Evolutionary conservation across 371 early-diverging fungal species (phyloP), one percentile per base, ranked within the genome.

Genomic region (Mycotypha africana): DNA sequence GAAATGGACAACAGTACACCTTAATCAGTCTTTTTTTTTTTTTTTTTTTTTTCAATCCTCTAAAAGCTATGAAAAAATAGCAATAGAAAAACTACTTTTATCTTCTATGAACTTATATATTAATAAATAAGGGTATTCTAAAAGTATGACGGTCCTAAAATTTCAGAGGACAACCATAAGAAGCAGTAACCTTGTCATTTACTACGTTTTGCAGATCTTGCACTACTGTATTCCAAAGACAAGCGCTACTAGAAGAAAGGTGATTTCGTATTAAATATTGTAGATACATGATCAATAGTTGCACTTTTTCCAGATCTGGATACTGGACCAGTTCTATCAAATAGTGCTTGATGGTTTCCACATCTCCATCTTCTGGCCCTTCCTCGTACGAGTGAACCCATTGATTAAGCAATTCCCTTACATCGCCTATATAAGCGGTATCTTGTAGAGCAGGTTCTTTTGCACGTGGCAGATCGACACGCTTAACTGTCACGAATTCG

Each of bases 361-460:
- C 61, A 38, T 73, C 74, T 50, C 69, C 65, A 12, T 48, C 40
- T 25, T 73, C 74, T 16, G 74, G 74, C n/a, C n/a, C n/a, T n/a
- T n/a, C n/a, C n/a, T n/a, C n/a, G n/a, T n/a, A n/a, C n/a, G n/a
- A n/a, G n/a, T n/a, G n/a, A n/a, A 64, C 45, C 74, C 74, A 74
- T 32, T 60, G 32, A 0, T 21, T 38, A 15, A 74, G 28, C 15
- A 62, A 19, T 2, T 11, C 43, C 1, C 70, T 58, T 2, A 74
- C 50, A 11, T 52, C 62, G 0, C 55, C 35, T 12, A 65, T 49
- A 32, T 57, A 39, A 3, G 44, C 53, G 0, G 53, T 36, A 3
- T 66, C 74, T 44, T 67, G 51, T 8, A 70, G 47, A 0, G 45
- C 22, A 4, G 68, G 66, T 31, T 60, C 53, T n/a, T 30, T 14